Percentiles rank a stretch among this genome's conserved stretches.
These are phyloP conservation scores for Rhizopogon parksii DNA, from an alignment of 1,284 basidiomycete genomes.

Conservation along the genomic window DNA sequence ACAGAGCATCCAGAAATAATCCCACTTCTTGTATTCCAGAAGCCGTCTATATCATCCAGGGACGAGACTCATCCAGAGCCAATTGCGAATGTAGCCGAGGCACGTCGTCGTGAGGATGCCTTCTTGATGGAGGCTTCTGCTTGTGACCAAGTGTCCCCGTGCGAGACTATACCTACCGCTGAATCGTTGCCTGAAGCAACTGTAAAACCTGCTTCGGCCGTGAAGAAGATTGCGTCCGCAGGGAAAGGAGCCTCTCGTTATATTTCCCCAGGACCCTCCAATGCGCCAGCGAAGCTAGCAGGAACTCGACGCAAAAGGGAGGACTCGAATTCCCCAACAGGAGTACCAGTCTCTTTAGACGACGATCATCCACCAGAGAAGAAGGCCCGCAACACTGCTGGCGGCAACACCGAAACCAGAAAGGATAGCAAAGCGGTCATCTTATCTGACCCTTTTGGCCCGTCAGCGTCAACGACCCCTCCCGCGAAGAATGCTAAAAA, in stretches of 20 bases:
- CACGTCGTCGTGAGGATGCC: not conserved
- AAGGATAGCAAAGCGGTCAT: not conserved
- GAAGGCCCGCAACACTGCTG: conserved; percentile 3
- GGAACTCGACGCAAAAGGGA: conserved; percentile 28
- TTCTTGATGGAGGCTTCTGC: not conserved
- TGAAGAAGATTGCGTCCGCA: not conserved
- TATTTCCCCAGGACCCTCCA: not conserved
- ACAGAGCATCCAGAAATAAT: not conserved
- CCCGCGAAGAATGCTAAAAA: conserved; percentile 7
- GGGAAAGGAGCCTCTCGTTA: not conserved
- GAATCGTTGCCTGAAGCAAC: not conserved
- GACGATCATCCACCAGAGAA: conserved; percentile 21
- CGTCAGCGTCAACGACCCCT: not conserved
- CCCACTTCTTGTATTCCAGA: not conserved
- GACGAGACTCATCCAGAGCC: not conserved
- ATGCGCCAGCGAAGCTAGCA: conserved; percentile 10
- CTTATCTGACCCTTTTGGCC: conserved; percentile 3
- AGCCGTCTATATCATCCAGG: not conserved
- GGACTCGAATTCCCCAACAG: not conserved
- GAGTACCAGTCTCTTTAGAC: not conserved
- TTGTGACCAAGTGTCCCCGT: not conserved
- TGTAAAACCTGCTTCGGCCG: not conserved
- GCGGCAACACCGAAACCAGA: not conserved
- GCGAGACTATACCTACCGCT: not conserved
- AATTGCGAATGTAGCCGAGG: not conserved